These are phyloP conservation scores for Exophiala calicioides DNA, from an alignment of 2,329 filamentous ascomycete genomes.

Conservation along the genomic window DNA sequence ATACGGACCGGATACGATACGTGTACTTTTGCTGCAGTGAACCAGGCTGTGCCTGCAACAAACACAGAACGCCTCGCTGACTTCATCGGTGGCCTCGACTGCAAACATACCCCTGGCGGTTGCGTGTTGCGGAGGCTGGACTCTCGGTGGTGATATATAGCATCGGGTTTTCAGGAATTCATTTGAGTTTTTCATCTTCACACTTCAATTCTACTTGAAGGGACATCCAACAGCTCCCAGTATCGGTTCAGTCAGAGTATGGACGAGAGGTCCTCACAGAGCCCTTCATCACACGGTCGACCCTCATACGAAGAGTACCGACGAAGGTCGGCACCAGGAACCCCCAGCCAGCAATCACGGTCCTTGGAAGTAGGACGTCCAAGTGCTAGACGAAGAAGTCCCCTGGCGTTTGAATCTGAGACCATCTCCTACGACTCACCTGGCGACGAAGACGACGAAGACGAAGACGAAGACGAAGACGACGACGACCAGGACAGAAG, in stretches of 20 bases:
- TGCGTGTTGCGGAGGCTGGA: no score
- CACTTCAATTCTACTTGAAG: no score
- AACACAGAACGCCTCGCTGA: constrained; percentile 6
- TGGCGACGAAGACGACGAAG: constrained; percentile 4
- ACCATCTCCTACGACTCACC: neutral
- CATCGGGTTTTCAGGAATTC: constrained; percentile 1
- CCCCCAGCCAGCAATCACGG: neutral
- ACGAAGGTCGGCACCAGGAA: constrained; percentile 2
- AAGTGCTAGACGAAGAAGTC: neutral
- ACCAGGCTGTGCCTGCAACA: constrained; percentile 18
- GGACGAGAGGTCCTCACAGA: constrained; percentile 14
- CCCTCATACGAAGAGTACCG: constrained; percentile 11
- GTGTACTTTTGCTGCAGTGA: constrained; percentile 20
- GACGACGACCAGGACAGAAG: constrained; percentile 1
- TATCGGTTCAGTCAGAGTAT: constrained; percentile 8
- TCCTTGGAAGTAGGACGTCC: neutral
- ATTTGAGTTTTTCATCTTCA: no score
- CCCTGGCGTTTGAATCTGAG: neutral
- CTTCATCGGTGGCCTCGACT: neutral
- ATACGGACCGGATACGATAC: constrained; percentile 16
- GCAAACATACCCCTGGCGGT: constrained; percentile 1
- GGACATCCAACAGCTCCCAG: no score
- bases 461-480: constrained; percentile 1
- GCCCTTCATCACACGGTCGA: constrained; percentile 8
- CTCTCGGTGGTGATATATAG: no score